phyloP scores from a whole-genome alignment of 1,284 basidiomycete genomes.

The Cystobasidium pallidum region DNA sequence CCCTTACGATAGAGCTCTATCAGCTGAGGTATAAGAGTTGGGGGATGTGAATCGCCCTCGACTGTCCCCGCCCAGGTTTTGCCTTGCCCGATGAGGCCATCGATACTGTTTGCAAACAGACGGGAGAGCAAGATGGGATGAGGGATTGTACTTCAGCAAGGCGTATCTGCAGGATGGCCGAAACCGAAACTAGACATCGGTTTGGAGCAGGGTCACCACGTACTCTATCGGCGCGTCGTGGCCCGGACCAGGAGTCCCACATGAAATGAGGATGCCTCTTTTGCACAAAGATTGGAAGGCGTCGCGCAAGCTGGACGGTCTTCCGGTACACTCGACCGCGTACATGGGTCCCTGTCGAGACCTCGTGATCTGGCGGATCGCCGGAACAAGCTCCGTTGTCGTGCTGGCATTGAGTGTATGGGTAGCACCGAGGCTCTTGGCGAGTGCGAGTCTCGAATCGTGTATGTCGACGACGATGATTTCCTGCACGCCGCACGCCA shows the following conservation, averaged over 20 bases:
- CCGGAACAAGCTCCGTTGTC: background rate
- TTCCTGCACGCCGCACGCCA: conserved; percentile 15
- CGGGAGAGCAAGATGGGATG: background rate
- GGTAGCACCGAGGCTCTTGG: conserved; percentile 4
- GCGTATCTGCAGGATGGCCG: background rate
- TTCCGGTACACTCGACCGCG: conserved; percentile 28
- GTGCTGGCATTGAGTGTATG: background rate
- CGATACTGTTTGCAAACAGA: conserved; percentile 12
- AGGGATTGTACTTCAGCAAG: background rate
- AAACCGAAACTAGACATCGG: too few species aligned
- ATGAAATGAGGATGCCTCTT: conserved; percentile 4
- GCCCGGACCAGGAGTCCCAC: conserved; percentile 11
- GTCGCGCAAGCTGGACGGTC: conserved; percentile 4
- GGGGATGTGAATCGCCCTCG: conserved; percentile 30
- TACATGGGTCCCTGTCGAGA: conserved; percentile 1
- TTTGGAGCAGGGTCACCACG: too few species aligned
- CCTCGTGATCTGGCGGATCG: background rate
- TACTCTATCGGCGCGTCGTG: conserved; percentile 11
- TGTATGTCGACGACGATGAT: conserved; percentile 45
- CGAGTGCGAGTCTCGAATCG: conserved; percentile 33
- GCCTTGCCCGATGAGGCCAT: conserved; percentile 4
- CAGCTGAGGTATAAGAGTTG: conserved; percentile 15
- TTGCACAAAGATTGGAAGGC: conserved; percentile 10
- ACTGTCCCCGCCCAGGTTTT: conserved; percentile 15
- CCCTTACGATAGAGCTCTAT: conserved; percentile 28